Evolutionary conservation across 1,284 basidiomycete species (phyloP).

Genomic region (Cryptococcus sp.): DNA sequence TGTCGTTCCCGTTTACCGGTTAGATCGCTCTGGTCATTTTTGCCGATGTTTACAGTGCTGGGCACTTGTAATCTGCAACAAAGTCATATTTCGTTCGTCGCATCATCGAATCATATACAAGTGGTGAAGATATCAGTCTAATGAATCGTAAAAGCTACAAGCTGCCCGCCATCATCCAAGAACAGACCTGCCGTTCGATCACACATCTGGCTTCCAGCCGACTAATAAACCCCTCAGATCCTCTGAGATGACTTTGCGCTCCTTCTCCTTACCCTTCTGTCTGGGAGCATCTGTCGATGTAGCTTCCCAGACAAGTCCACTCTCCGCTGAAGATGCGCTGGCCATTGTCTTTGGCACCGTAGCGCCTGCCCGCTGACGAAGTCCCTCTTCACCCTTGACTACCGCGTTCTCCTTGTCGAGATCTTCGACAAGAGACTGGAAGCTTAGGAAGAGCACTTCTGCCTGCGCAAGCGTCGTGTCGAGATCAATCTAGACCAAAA

Average conservation of each 20-base stretch:
- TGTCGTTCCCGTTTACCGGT: no score
- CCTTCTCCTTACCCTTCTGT: conserved; percentile 10
- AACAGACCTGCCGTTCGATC: no score
- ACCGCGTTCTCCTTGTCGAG: conserved; percentile 59
- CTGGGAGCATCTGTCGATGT: neutral
- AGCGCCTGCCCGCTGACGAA: conserved; percentile 2
- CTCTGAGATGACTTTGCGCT: conserved; percentile 14
- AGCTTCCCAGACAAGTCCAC: neutral
- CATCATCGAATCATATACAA: no score
- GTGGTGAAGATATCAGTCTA: no score
- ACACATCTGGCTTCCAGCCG: conserved; percentile 9
- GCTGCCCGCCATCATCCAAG: neutral
- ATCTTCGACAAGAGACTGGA: conserved; percentile 68
- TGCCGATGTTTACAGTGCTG: no score
- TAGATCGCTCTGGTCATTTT: no score
- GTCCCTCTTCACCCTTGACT: conserved; percentile 3
- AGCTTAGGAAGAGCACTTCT: conserved; percentile 77
- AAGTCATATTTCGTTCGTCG: no score
- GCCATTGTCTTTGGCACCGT: neutral
- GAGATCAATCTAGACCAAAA: conserved; percentile 67
- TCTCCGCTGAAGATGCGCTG: no score
- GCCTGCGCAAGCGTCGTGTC: conserved; percentile 88
- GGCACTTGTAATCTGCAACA: no score
- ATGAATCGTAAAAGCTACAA: no score
- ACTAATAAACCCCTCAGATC: conserved; percentile 22